These are phyloP conservation scores for Debaryomycetaceae sp. DNA, from an alignment of 1,139 yeast species.

Conservation along the genomic window DNA sequence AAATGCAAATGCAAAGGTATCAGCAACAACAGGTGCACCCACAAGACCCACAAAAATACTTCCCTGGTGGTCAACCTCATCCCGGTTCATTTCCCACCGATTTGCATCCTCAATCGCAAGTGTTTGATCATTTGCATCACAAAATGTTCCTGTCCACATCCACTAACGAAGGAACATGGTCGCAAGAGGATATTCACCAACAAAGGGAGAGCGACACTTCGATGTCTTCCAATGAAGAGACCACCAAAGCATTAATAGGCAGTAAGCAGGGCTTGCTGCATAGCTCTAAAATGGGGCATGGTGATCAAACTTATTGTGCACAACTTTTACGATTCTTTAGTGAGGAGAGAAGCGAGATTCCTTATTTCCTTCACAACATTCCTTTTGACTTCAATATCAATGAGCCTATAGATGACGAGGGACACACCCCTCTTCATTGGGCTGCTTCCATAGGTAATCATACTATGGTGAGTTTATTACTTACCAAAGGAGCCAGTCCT, in stretches of 20 bases:
- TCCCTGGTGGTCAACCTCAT: slow-evolving; percentile 1
- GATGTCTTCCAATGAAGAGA: slow-evolving; percentile 35
- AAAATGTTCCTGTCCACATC: slow-evolving; percentile 39
- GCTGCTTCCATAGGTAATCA: slow-evolving; percentile 89
- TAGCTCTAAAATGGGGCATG: slow-evolving; percentile 8
- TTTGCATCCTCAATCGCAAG: slow-evolving; percentile 11
- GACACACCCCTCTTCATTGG: slow-evolving; percentile 96
- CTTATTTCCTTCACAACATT: slow-evolving; percentile 67
- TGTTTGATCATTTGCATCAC: slow-evolving; percentile 30
- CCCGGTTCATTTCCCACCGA: slow-evolving; percentile 2
- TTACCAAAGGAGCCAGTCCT: slow-evolving; percentile 75
- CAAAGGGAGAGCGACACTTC: slow-evolving; percentile 46
- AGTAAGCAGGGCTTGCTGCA: slow-evolving; percentile 4
- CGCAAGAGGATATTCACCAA: slow-evolving; percentile 35
- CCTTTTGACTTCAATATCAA: slow-evolving; percentile 81
- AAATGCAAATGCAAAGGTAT: slow-evolving; percentile 22
- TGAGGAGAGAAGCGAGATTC: slow-evolving; percentile 70
- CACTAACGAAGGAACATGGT: slow-evolving; percentile 46
- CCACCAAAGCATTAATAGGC: slow-evolving; percentile 4
- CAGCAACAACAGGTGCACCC: slow-evolving; percentile 12
- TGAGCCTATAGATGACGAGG: slow-evolving; percentile 89
- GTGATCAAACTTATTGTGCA: slow-evolving; percentile 45
- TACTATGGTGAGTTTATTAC: slow-evolving; percentile 63
- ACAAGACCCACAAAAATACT: slow-evolving; percentile 6
- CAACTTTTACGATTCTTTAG: slow-evolving; percentile 60